Base-by-base conservation (phyloP, 305 asterid genomes). In the Fraxinus sp. region DNA sequence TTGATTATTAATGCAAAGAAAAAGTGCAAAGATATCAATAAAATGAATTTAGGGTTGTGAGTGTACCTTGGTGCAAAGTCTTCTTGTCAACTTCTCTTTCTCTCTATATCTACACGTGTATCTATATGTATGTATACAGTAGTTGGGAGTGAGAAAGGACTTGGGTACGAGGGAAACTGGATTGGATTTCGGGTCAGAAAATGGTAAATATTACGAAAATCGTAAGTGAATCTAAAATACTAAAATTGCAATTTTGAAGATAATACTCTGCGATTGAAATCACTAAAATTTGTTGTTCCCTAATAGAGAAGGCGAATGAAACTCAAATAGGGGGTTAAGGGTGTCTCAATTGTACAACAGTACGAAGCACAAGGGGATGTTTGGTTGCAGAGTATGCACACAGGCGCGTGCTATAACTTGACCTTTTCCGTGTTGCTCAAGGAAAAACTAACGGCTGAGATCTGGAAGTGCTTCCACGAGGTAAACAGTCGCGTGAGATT, bases 101-200 rank as follows among this genome's bases (percentile, higher is more conserved):
- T 83, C 76, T 77, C 62, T 37, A 33, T 80, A 68, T 18, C 57
- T 46, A 32, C 33, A 73, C 26, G 71, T 37, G 78, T 75, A 46
- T 77, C 74, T 81, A 41, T 79, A 20, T 30, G 73, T 68, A 52
- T 2, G 76, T 39, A 77, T 62, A 32, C 37, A 84, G 85, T 79
- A 77, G 87, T 81, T 85, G 84, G 66, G 30, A 80, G 76, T 49
- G 82, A 82, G 80, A 37, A 75, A 79, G 14, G 37, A 20, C 79
- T 80, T 80, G 91, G 93, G 93, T 88, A 88, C 77, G 39, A 88
- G 79, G 83, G 82, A 39, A 80, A 57, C 83, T 81, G 37, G 77
- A 81, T 77, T 20, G 5, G 26, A 39, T 81, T 82, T 75, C 80
- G 79, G 92, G 90, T 79, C 88, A 79, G 82, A 18, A 80, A 52